These are phyloP conservation scores for Neocatenulostroma microsporum DNA, from an alignment of 2,329 filamentous ascomycete species.

Conservation along the genomic window DNA sequence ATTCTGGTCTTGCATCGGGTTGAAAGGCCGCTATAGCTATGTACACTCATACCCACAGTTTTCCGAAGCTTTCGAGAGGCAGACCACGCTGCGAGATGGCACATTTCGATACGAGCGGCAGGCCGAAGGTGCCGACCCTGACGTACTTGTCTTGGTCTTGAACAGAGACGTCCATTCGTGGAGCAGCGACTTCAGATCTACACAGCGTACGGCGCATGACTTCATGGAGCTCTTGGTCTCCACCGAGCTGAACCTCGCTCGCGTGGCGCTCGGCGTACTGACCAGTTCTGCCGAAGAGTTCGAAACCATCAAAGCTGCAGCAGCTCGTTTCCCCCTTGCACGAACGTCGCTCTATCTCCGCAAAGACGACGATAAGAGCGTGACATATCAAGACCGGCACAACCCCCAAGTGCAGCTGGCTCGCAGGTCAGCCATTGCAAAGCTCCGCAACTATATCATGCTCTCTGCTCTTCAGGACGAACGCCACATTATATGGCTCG, in stretches of 20 bases:
- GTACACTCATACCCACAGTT: neutral
- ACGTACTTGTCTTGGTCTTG: constrained; percentile 11
- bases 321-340: constrained; percentile 7
- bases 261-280: constrained; percentile 11
- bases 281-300: constrained; percentile 11
- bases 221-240: constrained; percentile 12
- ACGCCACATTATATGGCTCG: constrained; percentile 31
- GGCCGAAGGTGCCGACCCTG: constrained; percentile 1
- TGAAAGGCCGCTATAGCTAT: constrained; percentile 5
- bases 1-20: constrained; percentile 8
- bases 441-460: constrained; percentile 31
- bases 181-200: constrained; percentile 16
- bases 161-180: constrained; percentile 11
- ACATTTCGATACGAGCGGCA: constrained; percentile 8
- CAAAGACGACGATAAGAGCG: constrained; percentile 2
- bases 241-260: constrained; percentile 8
- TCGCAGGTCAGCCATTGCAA: constrained; percentile 24
- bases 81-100: constrained; percentile 9
- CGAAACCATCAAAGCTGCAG: constrained; percentile 5
- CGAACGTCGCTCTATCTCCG: constrained; percentile 7
- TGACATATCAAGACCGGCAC: constrained; percentile 12
- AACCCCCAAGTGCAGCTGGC: constrained; percentile 12
- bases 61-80: constrained; percentile 2
- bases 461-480: constrained; percentile 25
- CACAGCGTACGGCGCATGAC: constrained; percentile 8